Conservation (phyloP, 306 rosid genomes). For the Nissolia schottii region DNA sequence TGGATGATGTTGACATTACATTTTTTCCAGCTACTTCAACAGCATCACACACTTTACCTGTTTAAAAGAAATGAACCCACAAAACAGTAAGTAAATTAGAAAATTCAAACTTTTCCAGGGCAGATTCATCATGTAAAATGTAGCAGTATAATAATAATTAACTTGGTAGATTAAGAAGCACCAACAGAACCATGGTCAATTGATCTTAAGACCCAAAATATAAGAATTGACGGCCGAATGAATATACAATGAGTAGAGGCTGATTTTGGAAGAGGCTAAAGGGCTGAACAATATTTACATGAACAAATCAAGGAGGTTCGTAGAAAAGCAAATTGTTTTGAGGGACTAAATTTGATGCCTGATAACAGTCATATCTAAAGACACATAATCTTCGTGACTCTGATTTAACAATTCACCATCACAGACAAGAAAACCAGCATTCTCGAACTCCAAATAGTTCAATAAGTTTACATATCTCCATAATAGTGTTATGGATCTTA, state of each 20-base stretch:
- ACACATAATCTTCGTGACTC: background rate
- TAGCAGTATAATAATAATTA: background rate
- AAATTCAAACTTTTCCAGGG: background rate
- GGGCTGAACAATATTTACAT: background rate
- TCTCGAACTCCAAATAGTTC: conserved; percentile 8
- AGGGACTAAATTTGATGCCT: background rate
- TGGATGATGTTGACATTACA: conserved; percentile 83
- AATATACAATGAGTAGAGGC: background rate
- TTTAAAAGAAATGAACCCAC: conserved; percentile 17
- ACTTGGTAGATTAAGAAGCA: conserved; percentile 8
- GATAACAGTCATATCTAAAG: background rate
- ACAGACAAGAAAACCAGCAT: background rate
- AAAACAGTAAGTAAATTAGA: background rate
- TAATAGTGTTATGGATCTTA: background rate
- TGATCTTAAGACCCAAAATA: conserved; percentile 2
- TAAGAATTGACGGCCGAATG: background rate
- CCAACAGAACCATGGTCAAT: background rate
- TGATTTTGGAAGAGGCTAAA: background rate
- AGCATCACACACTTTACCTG: conserved; percentile 88
- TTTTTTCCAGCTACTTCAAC: conserved; percentile 89
- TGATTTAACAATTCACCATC: background rate
- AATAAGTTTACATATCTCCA: background rate
- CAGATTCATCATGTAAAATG: background rate
- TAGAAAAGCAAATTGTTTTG: background rate
- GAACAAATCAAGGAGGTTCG: background rate